Percentiles rank a stretch among this genome's conserved stretches.
Conservation (phyloP, 2,329 filamentous ascomycete species). For the Neoscytalidium dimidiatum region DNA sequence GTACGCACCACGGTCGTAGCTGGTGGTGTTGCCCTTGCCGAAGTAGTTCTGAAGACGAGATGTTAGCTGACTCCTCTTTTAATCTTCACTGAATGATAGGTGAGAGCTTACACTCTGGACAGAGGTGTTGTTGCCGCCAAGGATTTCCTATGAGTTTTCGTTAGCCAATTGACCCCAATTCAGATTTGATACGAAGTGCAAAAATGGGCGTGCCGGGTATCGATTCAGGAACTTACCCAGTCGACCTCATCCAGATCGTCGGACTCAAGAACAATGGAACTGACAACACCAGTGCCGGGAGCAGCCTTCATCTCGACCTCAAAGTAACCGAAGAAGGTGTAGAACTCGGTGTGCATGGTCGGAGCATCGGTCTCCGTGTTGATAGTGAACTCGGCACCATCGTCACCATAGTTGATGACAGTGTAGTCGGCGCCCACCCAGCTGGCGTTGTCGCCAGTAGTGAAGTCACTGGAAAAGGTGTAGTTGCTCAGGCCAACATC, state of each 20-base stretch:
- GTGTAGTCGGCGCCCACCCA: conserved; percentile 67
- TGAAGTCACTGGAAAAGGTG: conserved; percentile 45
- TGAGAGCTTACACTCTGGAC: conserved; percentile 45
- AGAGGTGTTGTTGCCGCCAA: conserved; percentile 60
- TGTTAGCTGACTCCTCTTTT: background rate
- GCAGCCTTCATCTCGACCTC: conserved; percentile 26
- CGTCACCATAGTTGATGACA: conserved; percentile 56
- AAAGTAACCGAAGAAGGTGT: conserved; percentile 25
- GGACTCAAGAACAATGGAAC: conserved; percentile 21
- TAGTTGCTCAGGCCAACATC: conserved; percentile 48
- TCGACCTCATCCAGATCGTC: conserved; percentile 25
- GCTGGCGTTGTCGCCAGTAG: conserved; percentile 48
- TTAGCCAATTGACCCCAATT: background rate
- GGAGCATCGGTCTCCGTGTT: conserved; percentile 68
- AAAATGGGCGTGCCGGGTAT: too few species aligned
- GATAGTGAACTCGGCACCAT: conserved; percentile 71
- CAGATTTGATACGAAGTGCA: too few species aligned
- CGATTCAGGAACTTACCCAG: conserved; percentile 21
- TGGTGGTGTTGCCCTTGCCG: conserved; percentile 70
- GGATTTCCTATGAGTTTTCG: conserved; percentile 10
- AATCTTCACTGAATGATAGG: background rate
- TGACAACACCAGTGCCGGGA: conserved; percentile 23
- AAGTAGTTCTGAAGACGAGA: conserved; percentile 65
- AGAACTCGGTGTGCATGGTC: conserved; percentile 26
- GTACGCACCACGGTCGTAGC: conserved; percentile 69